Conservation (phyloP, 345 rosid species). For the Populus simonii region DNA sequence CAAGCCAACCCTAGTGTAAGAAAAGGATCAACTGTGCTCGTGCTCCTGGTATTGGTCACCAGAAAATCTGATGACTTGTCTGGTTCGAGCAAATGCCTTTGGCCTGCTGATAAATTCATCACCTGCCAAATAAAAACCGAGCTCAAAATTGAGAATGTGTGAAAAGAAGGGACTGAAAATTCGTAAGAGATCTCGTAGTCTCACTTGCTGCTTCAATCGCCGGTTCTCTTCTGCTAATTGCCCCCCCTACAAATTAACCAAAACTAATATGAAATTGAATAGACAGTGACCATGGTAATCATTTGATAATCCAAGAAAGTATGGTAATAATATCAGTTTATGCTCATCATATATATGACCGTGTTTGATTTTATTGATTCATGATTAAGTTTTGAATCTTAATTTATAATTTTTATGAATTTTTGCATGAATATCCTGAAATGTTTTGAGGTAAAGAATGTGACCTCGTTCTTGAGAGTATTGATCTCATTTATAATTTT, state of each 20-base stretch:
- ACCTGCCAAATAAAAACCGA: neutral
- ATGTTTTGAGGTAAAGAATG: neutral
- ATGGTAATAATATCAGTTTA: too few species aligned
- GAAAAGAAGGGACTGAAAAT: neutral
- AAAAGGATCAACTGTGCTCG: neutral
- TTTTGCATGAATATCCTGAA: too few species aligned
- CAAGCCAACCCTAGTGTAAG: neutral
- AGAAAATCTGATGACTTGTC: neutral
- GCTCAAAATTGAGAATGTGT: neutral
- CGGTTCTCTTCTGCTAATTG: conserved; percentile 29
- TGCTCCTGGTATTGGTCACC: neutral
- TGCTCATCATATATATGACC: too few species aligned
- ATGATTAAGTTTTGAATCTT: too few species aligned
- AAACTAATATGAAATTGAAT: neutral
- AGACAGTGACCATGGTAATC: too few species aligned
- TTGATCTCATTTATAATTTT: conserved; percentile 22
- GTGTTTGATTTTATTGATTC: too few species aligned
- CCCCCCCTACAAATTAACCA: conserved; percentile 22
- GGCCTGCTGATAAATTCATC: neutral
- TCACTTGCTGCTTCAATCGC: conserved; percentile 27
- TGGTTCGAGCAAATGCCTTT: neutral
- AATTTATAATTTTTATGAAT: too few species aligned
- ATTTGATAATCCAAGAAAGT: too few species aligned
- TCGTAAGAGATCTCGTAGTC: too few species aligned
- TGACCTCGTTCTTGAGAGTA: conserved; percentile 27